Conservation (phyloP, 2,329 filamentous ascomycete genomes). For the Claviceps pazoutovae region DNA sequence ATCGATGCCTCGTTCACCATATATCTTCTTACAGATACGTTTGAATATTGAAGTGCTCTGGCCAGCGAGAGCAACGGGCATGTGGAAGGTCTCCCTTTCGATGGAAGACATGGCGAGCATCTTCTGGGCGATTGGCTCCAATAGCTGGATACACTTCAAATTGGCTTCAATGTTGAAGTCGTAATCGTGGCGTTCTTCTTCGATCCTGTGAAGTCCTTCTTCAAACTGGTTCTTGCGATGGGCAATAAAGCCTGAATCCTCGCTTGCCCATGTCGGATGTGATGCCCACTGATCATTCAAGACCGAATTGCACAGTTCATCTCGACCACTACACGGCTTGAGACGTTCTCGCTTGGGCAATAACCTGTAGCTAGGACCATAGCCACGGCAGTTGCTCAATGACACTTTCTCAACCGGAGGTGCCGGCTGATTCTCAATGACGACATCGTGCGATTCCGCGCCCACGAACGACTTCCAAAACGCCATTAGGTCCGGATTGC, state of each 20-base stretch:
- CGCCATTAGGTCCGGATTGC: slow-evolving; percentile 74
- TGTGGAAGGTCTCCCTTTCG: slow-evolving; percentile 61
- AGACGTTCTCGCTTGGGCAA: slow-evolving; percentile 82
- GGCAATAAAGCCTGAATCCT: slow-evolving; percentile 94
- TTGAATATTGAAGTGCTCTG: slow-evolving; percentile 96
- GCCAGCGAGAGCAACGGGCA: slow-evolving; percentile 74
- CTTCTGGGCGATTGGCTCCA: slow-evolving; percentile 87
- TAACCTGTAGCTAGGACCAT: slow-evolving; percentile 87
- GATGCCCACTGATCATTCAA: slow-evolving; percentile 98
- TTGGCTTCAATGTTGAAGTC: slow-evolving; percentile 97
- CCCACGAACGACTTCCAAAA: slow-evolving; percentile 80
- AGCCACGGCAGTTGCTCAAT: slow-evolving; percentile 85
- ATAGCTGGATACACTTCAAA: slow-evolving; percentile 83
- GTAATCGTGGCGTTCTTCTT: slow-evolving; percentile 96
- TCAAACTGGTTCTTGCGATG: slow-evolving; percentile 95
- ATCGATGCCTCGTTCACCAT: slow-evolving; percentile 73
- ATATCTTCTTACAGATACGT: slow-evolving; percentile 94
- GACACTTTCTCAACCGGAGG: slow-evolving; percentile 73
- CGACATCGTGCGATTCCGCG: slow-evolving; percentile 61
- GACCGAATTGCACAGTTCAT: slow-evolving; percentile 85
- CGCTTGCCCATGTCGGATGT: slow-evolving; percentile 95
- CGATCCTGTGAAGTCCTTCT: slow-evolving; percentile 86
- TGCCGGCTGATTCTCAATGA: slow-evolving; percentile 65
- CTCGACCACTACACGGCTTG: slow-evolving; percentile 83
- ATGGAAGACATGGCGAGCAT: slow-evolving; percentile 64